These are phyloP conservation scores for Taiwanofungus camphoratus DNA, from an alignment of 1,284 basidiomycete genomes.

Conservation along the genomic window DNA sequence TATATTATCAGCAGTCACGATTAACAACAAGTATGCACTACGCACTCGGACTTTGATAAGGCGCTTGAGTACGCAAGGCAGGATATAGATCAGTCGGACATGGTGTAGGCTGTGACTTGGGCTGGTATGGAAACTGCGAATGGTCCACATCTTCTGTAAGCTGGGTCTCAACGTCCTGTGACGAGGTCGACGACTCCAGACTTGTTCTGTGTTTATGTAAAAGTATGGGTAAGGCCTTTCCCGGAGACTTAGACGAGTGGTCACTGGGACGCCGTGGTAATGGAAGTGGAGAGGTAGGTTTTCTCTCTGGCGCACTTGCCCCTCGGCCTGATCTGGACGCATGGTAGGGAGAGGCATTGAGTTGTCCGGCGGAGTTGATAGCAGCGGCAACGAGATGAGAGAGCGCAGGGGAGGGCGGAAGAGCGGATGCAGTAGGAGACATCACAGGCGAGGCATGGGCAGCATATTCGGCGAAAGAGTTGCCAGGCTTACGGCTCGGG, in stretches of 20 bases:
- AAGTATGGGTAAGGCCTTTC: neutral
- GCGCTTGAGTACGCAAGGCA: too few relatives aligned
- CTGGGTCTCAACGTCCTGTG: slow-evolving; percentile 17
- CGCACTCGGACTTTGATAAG: too few relatives aligned
- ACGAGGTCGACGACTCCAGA: slow-evolving; percentile 10
- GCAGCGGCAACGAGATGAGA: slow-evolving; percentile 16
- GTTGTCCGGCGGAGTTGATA: slow-evolving; percentile 13
- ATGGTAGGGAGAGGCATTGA: slow-evolving; percentile 5
- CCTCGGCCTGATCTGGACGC: neutral
- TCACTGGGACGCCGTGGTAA: slow-evolving; percentile 3
- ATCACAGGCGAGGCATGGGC: slow-evolving; percentile 19
- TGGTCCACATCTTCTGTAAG: slow-evolving; percentile 14
- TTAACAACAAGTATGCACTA: too few relatives aligned
- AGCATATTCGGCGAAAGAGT: slow-evolving; percentile 13
- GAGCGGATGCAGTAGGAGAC: slow-evolving; percentile 11
- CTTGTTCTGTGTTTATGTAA: neutral
- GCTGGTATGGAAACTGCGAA: neutral
- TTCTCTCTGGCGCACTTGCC: slow-evolving; percentile 3
- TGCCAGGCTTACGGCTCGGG: too few relatives aligned
- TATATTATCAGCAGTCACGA: too few relatives aligned
- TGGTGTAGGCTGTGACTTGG: neutral
- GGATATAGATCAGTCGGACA: slow-evolving; percentile 5
- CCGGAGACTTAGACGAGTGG: neutral
- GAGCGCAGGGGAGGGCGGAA: slow-evolving; percentile 17
- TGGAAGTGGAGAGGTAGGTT: slow-evolving; percentile 1